Evolutionary conservation across 164 flowering plant species (phyloP).

Genomic region (Malania oleifera): DNA sequence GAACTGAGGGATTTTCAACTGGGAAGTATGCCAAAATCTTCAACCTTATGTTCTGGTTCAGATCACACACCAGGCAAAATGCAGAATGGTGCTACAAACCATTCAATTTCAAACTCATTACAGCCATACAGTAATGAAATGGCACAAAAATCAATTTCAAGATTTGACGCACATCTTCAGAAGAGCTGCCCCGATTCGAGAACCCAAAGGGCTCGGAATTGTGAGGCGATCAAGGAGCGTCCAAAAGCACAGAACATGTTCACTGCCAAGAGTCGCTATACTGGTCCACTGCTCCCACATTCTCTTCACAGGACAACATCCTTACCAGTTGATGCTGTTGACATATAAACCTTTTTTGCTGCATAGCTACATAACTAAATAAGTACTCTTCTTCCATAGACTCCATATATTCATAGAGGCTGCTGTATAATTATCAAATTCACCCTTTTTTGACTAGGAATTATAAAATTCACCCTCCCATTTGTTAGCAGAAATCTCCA

Average conservation of each 20-base stretch:
- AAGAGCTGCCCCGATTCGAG: conserved; percentile 23
- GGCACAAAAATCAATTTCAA: conserved; percentile 3
- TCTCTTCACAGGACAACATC: conserved; percentile 38
- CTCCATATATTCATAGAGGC: conserved; percentile 12
- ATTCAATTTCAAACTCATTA: neutral
- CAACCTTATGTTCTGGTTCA: neutral
- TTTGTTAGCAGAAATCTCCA: too few species aligned
- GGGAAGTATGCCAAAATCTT: conserved; percentile 14
- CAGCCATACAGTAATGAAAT: conserved; percentile 9
- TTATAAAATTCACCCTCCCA: neutral
- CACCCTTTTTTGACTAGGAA: conserved; percentile 2
- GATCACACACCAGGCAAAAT: conserved; percentile 3
- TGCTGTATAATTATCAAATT: conserved; percentile 9
- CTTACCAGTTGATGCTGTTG: conserved; percentile 46
- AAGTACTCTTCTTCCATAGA: conserved; percentile 11
- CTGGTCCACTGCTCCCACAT: conserved; percentile 24
- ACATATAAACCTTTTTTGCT: conserved; percentile 22
- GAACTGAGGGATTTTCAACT: conserved; percentile 27
- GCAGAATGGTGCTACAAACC: neutral
- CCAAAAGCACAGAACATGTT: conserved; percentile 4
- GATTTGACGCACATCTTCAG: conserved; percentile 1
- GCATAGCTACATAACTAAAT: too few species aligned
- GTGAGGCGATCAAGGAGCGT: conserved; percentile 12
- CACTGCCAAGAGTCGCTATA: conserved; percentile 16
- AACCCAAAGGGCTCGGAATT: conserved; percentile 21